These are phyloP conservation scores for Rhodotorula sphaerocarpa DNA, from an alignment of 768 basidiomycete species.

Conservation along the genomic window DNA sequence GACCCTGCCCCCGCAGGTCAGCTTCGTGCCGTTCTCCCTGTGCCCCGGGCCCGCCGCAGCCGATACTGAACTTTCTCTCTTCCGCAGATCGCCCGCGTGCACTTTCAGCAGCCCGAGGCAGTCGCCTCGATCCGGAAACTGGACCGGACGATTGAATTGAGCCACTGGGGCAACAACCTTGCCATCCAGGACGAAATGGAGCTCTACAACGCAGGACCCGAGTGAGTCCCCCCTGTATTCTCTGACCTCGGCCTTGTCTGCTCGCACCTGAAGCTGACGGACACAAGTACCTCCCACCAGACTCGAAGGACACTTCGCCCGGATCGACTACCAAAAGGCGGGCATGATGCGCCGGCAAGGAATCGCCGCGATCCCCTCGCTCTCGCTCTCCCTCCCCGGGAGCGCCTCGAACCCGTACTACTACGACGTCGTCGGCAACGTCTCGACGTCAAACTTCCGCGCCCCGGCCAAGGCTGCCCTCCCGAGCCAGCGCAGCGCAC, in stretches of 20 bases:
- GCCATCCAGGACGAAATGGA: slow-evolving; percentile 83
- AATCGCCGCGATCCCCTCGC: slow-evolving; percentile 61
- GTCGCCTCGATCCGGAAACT: slow-evolving; percentile 67
- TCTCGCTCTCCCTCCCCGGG: slow-evolving; percentile 73
- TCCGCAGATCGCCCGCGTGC: slow-evolving; percentile 47
- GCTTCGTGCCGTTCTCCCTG: background rate
- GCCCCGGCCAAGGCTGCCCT: slow-evolving; percentile 24
- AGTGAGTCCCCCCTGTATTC: slow-evolving; percentile 52
- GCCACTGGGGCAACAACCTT: slow-evolving; percentile 92
- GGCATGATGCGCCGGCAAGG: slow-evolving; percentile 59
- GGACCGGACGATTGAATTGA: slow-evolving; percentile 74
- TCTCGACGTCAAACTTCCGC: slow-evolving; percentile 84
- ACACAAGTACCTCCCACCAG: too few relatives aligned
- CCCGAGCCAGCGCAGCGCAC: slow-evolving; percentile 6
- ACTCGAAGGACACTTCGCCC: slow-evolving; percentile 90
- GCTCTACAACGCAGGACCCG: slow-evolving; percentile 81
- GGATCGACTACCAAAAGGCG: slow-evolving; percentile 74
- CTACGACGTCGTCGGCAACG: slow-evolving; percentile 88
- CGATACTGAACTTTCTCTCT: background rate
- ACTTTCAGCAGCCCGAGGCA: slow-evolving; percentile 75
- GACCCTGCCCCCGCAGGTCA: slow-evolving; percentile 12
- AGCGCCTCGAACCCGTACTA: slow-evolving; percentile 75
- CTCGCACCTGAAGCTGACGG: too few relatives aligned
- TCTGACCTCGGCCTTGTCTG: background rate
- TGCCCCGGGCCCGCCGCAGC: background rate